Evolutionary conservation across 2,329 filamentous ascomycete genomes (phyloP).

Genomic region (Claviceps fusiformis): DNA sequence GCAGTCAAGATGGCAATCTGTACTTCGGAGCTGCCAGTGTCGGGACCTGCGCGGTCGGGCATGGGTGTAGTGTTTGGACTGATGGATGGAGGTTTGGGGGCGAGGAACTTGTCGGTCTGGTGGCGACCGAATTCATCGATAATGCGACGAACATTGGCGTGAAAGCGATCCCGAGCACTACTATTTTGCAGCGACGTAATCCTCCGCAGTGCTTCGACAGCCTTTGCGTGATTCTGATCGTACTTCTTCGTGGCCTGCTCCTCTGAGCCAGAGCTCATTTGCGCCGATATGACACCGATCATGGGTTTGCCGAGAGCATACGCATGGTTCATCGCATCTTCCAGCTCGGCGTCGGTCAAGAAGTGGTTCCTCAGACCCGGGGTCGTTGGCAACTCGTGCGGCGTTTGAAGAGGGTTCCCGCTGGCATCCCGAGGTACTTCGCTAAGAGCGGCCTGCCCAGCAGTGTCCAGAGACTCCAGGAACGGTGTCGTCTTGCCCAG

Average conservation of each 20-base stretch:
- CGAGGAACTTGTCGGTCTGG: slow-evolving; percentile 62
- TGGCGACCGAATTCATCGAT: slow-evolving; percentile 84
- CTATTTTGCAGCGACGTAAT: slow-evolving; percentile 69
- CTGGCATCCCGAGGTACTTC: slow-evolving; percentile 24
- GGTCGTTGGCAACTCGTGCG: slow-evolving; percentile 31
- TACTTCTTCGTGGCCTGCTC: slow-evolving; percentile 28
- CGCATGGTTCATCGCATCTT: slow-evolving; percentile 52
- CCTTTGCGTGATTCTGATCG: slow-evolving; percentile 47
- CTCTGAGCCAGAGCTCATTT: slow-evolving; percentile 27
- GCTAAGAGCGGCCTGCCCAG: slow-evolving; percentile 31
- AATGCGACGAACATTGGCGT: slow-evolving; percentile 73
- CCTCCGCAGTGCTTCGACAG: slow-evolving; percentile 60
- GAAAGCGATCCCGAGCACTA: slow-evolving; percentile 62
- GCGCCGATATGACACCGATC: slow-evolving; percentile 19
- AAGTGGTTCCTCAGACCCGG: slow-evolving; percentile 59
- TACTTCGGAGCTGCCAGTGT: slow-evolving; percentile 94
- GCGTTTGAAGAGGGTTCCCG: slow-evolving; percentile 26
- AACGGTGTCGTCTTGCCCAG: slow-evolving; percentile 71
- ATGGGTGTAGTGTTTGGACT: slow-evolving; percentile 24
- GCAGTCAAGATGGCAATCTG: slow-evolving; percentile 90
- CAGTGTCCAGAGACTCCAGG: slow-evolving; percentile 64
- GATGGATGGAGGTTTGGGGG: slow-evolving; percentile 42
- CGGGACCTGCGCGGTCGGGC: slow-evolving; percentile 59
- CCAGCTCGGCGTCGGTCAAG: slow-evolving; percentile 53
- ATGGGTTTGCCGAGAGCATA: slow-evolving; percentile 52